Percentiles rank a stretch among this genome's conserved stretches.
phyloP scores from a whole-genome alignment of 257 asterid species.

The Solanum neorickii region DNA sequence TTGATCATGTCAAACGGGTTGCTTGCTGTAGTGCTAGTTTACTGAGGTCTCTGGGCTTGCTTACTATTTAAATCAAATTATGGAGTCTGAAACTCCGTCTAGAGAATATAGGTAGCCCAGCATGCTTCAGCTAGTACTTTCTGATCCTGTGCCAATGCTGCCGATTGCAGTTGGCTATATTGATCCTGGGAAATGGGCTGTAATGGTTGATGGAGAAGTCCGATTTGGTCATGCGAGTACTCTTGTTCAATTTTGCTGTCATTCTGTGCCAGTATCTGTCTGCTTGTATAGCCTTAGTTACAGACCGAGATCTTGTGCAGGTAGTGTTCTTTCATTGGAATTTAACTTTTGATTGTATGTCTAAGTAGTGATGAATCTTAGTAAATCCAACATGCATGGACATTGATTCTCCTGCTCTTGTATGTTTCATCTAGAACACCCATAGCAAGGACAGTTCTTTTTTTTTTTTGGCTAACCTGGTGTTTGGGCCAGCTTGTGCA shows the following conservation, averaged over 20 bases:
- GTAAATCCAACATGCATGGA: not conserved
- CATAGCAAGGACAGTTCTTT: not conserved
- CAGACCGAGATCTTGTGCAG: slow-evolving; percentile 87
- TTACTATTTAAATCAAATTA: slow-evolving; percentile 16
- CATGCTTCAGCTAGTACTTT: slow-evolving; percentile 40
- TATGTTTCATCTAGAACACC: not conserved
- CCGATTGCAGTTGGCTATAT: slow-evolving; percentile 76
- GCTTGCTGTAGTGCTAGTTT: slow-evolving; percentile 14
- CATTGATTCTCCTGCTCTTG: not conserved
- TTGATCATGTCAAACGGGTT: slow-evolving; percentile 2
- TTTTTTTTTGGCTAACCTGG: not conserved
- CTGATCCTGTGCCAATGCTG: slow-evolving; percentile 72
- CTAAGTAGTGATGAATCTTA: not conserved
- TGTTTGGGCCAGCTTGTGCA: not conserved
- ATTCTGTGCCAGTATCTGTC: slow-evolving; percentile 82
- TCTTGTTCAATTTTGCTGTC: slow-evolving; percentile 53
- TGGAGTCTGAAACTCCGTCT: slow-evolving; percentile 43
- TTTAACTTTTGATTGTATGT: not conserved
- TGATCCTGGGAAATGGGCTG: slow-evolving; percentile 99
- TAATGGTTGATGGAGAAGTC: slow-evolving; percentile 82
- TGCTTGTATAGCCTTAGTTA: slow-evolving; percentile 71
- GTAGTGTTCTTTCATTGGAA: slow-evolving; percentile 22
- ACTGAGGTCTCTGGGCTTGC: slow-evolving; percentile 4
- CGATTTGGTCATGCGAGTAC: slow-evolving; percentile 55
- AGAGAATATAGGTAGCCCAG: slow-evolving; percentile 19